Evolutionary conservation across 805 yeast genomes (phyloP).

Genomic region (Starmerella vaccinii): DNA sequence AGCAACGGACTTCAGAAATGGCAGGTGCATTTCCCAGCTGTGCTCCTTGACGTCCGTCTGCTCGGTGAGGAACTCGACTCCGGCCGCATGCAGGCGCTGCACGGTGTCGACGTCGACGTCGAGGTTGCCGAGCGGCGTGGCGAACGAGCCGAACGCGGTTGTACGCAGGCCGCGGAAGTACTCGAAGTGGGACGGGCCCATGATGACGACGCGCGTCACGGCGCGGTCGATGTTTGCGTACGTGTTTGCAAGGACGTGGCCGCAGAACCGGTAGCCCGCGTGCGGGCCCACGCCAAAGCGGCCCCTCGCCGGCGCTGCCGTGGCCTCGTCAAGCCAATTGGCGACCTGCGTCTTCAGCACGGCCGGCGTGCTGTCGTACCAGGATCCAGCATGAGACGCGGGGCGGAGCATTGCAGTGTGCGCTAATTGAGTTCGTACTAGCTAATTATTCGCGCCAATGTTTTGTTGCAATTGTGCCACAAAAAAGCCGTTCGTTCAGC

Average conservation of each 20-base stretch:
- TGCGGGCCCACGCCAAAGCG: conserved; percentile 57
- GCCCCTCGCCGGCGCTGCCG: neutral
- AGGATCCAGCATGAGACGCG: conserved; percentile 84
- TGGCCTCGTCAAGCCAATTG: conserved; percentile 33
- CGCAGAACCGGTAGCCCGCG: conserved; percentile 85
- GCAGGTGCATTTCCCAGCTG: conserved; percentile 89
- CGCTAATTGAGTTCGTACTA: no score
- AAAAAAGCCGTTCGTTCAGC: no score
- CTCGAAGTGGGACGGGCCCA: conserved; percentile 92
- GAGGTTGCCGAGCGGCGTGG: conserved; percentile 75
- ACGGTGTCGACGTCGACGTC: conserved; percentile 46
- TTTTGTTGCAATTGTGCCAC: no score
- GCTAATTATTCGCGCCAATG: no score
- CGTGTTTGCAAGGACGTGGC: conserved; percentile 64
- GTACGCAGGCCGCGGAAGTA: conserved; percentile 56
- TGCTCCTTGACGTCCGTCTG: conserved; percentile 76
- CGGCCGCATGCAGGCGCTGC: neutral
- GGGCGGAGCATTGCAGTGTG: conserved; percentile 37
- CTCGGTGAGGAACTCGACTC: conserved; percentile 26
- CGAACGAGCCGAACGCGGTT: conserved; percentile 46
- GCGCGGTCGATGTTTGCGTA: conserved; percentile 58
- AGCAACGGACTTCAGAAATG: conserved; percentile 41
- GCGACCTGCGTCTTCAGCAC: conserved; percentile 44
- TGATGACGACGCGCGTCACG: conserved; percentile 55
- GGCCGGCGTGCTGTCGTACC: conserved; percentile 53